Evolutionary conservation across 139 green algal species (phyloP).

Genomic region (Ettlia oleoabundans): DNA sequence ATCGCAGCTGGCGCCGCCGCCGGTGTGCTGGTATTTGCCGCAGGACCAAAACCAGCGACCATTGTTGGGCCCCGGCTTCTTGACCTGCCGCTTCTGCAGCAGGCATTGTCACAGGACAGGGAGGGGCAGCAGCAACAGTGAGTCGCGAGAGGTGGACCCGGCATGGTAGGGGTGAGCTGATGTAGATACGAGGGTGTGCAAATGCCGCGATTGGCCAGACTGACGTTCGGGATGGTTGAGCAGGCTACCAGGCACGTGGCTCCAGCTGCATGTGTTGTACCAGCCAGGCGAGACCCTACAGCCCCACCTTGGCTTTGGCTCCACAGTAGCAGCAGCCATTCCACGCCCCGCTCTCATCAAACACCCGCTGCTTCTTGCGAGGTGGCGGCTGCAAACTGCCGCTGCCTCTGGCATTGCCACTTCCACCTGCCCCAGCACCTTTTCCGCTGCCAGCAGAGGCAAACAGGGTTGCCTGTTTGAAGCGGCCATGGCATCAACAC

Average conservation of each 20-base stretch:
- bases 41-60: constrained; percentile 17
- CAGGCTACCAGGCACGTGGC: no score
- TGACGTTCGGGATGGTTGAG: no score
- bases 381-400: neutral
- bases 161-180: no score
- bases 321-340: constrained; percentile 41
- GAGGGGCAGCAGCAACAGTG: neutral
- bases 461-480: constrained; percentile 22
- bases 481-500: constrained; percentile 11
- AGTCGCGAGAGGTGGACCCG: no score
- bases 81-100: constrained; percentile 21
- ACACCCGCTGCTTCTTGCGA: constrained; percentile 19
- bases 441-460: neutral
- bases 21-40: neutral
- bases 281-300: neutral
- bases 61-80: constrained; percentile 32
- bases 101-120: neutral
- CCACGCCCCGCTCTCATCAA: constrained; percentile 19
- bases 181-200: no score
- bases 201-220: no score
- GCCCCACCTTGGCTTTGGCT: constrained; percentile 15
- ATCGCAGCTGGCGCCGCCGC: constrained; percentile 20
- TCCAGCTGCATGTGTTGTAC: neutral
- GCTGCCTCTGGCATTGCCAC: neutral
- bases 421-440: neutral